phyloP scores from a whole-genome alignment of 305 asterid genomes.

The Solanum hybrid region DNA sequence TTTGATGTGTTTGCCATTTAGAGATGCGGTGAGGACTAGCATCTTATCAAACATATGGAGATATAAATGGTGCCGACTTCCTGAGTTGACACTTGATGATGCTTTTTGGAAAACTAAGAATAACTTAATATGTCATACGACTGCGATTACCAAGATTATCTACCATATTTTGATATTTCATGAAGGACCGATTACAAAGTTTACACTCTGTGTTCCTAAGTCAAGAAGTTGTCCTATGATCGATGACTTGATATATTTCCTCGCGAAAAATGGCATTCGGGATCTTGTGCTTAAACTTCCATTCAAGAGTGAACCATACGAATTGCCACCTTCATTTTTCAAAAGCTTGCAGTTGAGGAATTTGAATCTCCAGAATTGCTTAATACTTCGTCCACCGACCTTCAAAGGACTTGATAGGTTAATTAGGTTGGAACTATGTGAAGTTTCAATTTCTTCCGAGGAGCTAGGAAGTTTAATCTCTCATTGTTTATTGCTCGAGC shows the following conservation, averaged over 20 bases:
- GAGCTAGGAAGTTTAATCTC: background rate
- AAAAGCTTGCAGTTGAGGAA: background rate
- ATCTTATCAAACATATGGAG: background rate
- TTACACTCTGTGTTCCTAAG: background rate
- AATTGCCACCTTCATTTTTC: slow-evolving; percentile 6
- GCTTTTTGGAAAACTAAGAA: background rate
- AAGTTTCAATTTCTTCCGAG: slow-evolving; percentile 2
- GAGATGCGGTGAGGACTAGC: background rate
- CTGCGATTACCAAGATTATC: background rate
- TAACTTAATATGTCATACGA: background rate
- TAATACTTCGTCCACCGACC: slow-evolving; percentile 3
- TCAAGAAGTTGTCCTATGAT: background rate
- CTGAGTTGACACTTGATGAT: background rate
- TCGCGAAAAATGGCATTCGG: slow-evolving; percentile 2
- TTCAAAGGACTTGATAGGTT: slow-evolving; percentile 11
- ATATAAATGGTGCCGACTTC: background rate
- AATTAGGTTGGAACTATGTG: background rate
- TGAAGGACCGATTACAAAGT: slow-evolving; percentile 12
- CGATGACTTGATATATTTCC: slow-evolving; percentile 5
- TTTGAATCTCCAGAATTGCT: slow-evolving; percentile 4
- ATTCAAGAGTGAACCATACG: background rate
- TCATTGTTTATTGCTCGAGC: slow-evolving; percentile 5
- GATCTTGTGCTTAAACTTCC: background rate
- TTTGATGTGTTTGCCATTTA: background rate
- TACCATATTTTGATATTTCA: slow-evolving; percentile 8